phyloP scores from a whole-genome alignment of 2,329 filamentous ascomycete genomes.

The Aspergillus puulaauensis region DNA sequence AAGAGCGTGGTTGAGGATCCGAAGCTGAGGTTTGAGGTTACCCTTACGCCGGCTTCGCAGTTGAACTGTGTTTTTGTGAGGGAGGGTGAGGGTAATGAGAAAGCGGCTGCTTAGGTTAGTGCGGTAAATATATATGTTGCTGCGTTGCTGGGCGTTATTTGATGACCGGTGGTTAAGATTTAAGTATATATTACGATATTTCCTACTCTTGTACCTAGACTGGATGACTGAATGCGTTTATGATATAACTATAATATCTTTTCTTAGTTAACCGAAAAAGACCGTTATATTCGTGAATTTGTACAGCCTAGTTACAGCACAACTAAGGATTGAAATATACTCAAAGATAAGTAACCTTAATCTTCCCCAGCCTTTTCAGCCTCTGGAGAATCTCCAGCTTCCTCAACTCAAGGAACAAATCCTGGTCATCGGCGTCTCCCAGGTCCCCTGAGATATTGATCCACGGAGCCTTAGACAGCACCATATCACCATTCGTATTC shows the following conservation, averaged over 20 bases:
- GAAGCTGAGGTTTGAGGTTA: constrained; percentile 38
- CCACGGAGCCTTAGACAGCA: constrained; percentile 16
- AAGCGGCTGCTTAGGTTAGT: not conserved
- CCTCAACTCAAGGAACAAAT: constrained; percentile 34
- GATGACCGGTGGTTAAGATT: not conserved
- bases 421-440: constrained; percentile 36
- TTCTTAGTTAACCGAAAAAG: not conserved
- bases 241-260: not conserved
- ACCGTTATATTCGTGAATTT: not conserved
- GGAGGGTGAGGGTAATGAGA: constrained; percentile 20
- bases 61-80: constrained; percentile 42
- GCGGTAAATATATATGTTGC: not conserved
- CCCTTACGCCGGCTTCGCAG: constrained; percentile 37
- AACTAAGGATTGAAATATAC: not conserved
- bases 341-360: constrained; percentile 18
- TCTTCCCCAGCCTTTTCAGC: constrained; percentile 31
- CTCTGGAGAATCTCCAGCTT: constrained; percentile 36
- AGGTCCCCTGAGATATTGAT: constrained; percentile 27
- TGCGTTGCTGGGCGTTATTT: not conserved
- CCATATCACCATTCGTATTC: constrained; percentile 17
- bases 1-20: constrained; percentile 37
- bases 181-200: not conserved
- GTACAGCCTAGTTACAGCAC: not conserved
- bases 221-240: not conserved
- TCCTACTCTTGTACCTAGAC: not conserved